These are phyloP conservation scores for Puccinia polysora DNA, from an alignment of 1,284 basidiomycete species.

Conservation along the genomic window DNA sequence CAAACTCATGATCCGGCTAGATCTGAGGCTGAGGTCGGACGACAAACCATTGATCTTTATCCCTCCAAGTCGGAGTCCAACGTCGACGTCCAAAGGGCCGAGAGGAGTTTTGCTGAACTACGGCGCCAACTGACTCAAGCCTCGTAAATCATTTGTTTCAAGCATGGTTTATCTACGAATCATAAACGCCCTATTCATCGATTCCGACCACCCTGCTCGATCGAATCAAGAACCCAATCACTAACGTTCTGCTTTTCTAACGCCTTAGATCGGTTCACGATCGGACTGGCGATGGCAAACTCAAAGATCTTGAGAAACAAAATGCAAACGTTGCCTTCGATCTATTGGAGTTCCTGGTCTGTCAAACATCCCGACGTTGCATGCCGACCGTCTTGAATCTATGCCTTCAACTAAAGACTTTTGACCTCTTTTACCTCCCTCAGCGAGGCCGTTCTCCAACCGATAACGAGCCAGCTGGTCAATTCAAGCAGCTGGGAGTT, in stretches of 20 bases:
- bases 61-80: too few relatives aligned
- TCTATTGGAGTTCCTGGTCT: conserved; percentile 9
- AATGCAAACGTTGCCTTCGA: conserved; percentile 7
- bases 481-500: conserved; percentile 71
- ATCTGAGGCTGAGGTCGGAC: too few relatives aligned
- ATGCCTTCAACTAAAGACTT: background rate
- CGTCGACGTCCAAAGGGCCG: conserved; percentile 23
- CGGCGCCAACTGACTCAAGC: conserved; percentile 27
- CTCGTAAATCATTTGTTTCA: conserved; percentile 6
- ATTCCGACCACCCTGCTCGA: background rate
- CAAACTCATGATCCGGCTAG: too few relatives aligned
- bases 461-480: conserved; percentile 67
- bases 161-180: background rate
- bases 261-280: background rate
- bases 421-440: background rate
- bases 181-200: background rate
- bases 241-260: background rate
- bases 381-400: background rate
- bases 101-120: conserved; percentile 19
- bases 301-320: conserved; percentile 15
- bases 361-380: background rate
- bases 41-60: too few relatives aligned
- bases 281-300: background rate
- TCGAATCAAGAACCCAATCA: background rate
- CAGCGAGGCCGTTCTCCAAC: conserved; percentile 62